Conservation (phyloP, 2,329 filamentous ascomycete genomes). For the Fusarium globosum region DNA sequence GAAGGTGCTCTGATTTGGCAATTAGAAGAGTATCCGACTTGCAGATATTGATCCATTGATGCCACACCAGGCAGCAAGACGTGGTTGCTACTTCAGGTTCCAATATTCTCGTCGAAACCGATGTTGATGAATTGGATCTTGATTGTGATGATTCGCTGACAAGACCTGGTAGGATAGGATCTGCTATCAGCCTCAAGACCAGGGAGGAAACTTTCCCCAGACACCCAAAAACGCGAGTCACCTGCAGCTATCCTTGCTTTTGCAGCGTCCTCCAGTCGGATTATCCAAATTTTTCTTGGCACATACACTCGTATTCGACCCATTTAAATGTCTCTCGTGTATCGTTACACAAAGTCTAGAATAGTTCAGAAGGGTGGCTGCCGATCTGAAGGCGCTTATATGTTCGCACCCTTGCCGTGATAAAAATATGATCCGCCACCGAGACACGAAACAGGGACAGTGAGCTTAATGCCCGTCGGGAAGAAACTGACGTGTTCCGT, state of each 20-base stretch:
- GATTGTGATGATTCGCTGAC: neutral
- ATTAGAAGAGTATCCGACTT: neutral
- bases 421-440: neutral
- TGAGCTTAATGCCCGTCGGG: slow-evolving; percentile 16
- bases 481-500: slow-evolving; percentile 3
- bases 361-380: slow-evolving; percentile 3
- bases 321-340: slow-evolving; percentile 11
- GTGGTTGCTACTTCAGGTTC: neutral
- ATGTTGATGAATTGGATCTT: neutral
- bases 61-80: neutral
- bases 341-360: slow-evolving; percentile 8
- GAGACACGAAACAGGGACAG: neutral
- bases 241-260: slow-evolving; percentile 5
- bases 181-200: neutral
- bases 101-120: neutral
- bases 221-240: neutral
- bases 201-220: neutral
- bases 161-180: neutral
- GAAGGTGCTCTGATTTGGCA: neutral
- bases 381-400: slow-evolving; percentile 6
- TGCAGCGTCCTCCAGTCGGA: slow-evolving; percentile 14
- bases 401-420: neutral
- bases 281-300: slow-evolving; percentile 10
- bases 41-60: neutral
- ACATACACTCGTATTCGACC: slow-evolving; percentile 36